Evolutionary conservation across 495 filamentous ascomycete species (phyloP).

Genomic region (Stereocaulon alpinum): DNA sequence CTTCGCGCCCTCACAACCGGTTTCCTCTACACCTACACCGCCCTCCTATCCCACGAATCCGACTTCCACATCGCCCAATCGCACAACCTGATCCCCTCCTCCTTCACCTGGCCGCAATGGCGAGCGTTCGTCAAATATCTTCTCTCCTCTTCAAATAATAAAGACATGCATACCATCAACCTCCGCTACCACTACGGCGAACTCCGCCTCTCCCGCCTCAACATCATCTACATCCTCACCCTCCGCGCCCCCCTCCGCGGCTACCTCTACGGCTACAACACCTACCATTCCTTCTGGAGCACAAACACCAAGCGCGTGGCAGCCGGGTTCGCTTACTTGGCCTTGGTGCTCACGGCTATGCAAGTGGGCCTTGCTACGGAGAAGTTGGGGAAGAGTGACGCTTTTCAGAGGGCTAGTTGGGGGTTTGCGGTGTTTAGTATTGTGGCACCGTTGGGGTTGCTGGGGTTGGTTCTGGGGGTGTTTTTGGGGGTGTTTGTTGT

Average conservation of each 20-base stretch:
- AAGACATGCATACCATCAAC: neutral
- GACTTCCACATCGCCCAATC: neutral
- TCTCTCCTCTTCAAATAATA: neutral
- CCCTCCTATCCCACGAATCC: neutral
- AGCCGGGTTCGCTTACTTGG: neutral
- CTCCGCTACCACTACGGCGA: neutral
- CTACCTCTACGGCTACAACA: neutral
- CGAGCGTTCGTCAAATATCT: neutral
- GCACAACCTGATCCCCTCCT: neutral
- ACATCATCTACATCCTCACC: neutral
- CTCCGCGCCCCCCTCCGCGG: neutral
- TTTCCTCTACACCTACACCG: neutral
- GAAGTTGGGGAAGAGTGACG: neutral
- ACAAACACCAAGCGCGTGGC: neutral
- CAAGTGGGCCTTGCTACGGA: neutral
- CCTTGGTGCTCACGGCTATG: neutral
- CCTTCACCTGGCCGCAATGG: neutral
- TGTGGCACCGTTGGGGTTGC: neutral
- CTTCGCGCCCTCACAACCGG: neutral
- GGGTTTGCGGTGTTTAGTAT: neutral
- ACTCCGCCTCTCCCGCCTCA: neutral
- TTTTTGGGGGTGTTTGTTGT: too few relatives aligned
- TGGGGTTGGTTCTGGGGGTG: neutral
- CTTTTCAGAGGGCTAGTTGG: neutral
- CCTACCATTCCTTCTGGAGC: neutral